These are phyloP conservation scores for Colletotrichum orchidophilum DNA, from an alignment of 2,329 filamentous ascomycete genomes.

Conservation along the genomic window DNA sequence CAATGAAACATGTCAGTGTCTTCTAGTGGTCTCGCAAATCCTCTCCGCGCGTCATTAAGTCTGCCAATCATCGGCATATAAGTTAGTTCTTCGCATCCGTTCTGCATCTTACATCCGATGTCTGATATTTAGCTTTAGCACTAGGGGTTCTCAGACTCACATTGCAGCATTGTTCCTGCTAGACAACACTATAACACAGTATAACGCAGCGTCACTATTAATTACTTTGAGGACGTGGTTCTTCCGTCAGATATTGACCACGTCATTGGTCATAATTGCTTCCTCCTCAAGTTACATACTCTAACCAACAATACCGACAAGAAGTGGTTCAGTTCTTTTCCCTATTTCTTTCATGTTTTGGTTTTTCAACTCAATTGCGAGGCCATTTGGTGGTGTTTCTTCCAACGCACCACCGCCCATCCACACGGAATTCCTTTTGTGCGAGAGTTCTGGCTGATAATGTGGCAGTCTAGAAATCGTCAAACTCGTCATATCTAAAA, in stretches of 20 bases:
- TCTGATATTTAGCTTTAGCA: neutral
- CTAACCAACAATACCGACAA: too few relatives aligned
- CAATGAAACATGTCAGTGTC: neutral
- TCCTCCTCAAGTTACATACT: too few relatives aligned
- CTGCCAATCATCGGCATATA: neutral
- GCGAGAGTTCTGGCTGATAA: neutral
- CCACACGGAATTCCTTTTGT: neutral
- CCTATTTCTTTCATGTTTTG: too few relatives aligned
- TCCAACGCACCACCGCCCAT: neutral
- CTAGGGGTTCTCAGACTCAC: neutral
- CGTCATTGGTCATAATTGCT: too few relatives aligned
- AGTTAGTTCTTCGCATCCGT: neutral
- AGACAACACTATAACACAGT: too few relatives aligned
- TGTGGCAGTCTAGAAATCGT: neutral
- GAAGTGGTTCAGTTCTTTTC: too few relatives aligned
- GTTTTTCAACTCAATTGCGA: too few relatives aligned
- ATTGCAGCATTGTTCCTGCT: too few relatives aligned
- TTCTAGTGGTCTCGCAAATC: neutral
- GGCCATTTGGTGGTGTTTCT: too few relatives aligned
- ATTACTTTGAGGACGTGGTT: too few relatives aligned
- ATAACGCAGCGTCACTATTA: too few relatives aligned
- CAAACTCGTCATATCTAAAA: neutral
- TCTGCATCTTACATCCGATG: neutral
- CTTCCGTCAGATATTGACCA: too few relatives aligned
- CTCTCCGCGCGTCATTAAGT: neutral